Base-by-base conservation (phyloP, 176 grass and related monocot species). In the Rhynchospora breviuscula region DNA sequence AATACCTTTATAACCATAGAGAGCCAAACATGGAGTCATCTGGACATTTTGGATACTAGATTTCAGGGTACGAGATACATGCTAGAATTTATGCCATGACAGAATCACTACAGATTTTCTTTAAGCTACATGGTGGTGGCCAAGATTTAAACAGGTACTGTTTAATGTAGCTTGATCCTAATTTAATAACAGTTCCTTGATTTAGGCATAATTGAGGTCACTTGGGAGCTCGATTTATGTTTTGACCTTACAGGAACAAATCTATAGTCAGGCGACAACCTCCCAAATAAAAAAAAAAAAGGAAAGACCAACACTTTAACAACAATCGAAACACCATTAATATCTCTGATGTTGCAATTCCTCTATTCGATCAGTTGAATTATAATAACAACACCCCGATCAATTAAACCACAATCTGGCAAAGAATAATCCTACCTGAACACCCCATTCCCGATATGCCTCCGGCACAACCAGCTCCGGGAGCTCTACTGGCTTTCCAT, bases 381-480 rank as follows among this genome's bases (percentile, higher is more conserved):
- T 29, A 49, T 17, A 54, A 17, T 17, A n/a, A 40, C 17, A 68
- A 1, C 14, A 13, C 35, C 3, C 1, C 2, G 10, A 49, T 22
- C 12, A 48, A 49, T 9, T 47, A 49, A 49, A 73, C 44, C n/a
- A n/a, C 68, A 72, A 72, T 72, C 44, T n/a, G n/a, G 9, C 68
- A 72, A 21, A 53, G 47, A 75, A 75, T 52, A 49, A 80, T 81
- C 59, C 40, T 67, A 82, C 80, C 80, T 82, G 80, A 82, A 98
- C 92, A 13, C 81, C 92, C 95, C 95, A 98, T 45, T 98, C 92
- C 29, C 92, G 89, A 79, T 84, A 98, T 2, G 92, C 91, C 63
- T 87, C 96, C 3, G 93, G 96, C 3, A 98, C 96, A 21, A 98
- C 92, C 59, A 59, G 83, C 79, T 87, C 80, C 8, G 96, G 93